Evolutionary conservation across 1,284 basidiomycete genomes (phyloP).

Genomic region (Austroboletus niveus): DNA sequence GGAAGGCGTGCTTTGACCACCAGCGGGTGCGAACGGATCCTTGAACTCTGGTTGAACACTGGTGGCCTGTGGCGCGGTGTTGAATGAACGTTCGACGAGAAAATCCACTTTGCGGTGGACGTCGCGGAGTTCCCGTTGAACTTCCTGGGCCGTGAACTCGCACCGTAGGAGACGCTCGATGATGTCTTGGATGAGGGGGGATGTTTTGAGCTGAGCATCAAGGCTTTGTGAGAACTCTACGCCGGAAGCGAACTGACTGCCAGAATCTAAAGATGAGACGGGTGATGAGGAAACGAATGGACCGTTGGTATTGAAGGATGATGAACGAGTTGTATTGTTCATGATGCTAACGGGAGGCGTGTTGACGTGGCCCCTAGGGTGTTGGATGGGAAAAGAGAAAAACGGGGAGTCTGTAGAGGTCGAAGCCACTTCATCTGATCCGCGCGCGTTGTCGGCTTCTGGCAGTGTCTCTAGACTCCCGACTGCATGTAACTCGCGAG

Average conservation of each 20-base stretch:
- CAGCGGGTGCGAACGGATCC: conserved; percentile 63
- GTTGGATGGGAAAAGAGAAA: conserved; percentile 32
- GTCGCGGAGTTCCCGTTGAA: conserved; percentile 72
- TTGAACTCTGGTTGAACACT: conserved; percentile 65
- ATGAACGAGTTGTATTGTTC: conserved; percentile 26
- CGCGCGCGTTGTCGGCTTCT: conserved; percentile 50
- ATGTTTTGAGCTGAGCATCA: conserved; percentile 70
- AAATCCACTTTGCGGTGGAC: conserved; percentile 75
- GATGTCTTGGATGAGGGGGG: conserved; percentile 73
- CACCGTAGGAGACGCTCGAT: conserved; percentile 71
- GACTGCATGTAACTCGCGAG: conserved; percentile 50
- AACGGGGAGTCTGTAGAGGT: conserved; percentile 36
- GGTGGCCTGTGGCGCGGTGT: conserved; percentile 23
- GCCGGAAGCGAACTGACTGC: conserved; percentile 54
- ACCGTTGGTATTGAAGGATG: conserved; percentile 41
- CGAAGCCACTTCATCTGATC: conserved; percentile 28
- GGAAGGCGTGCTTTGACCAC: conserved; percentile 36
- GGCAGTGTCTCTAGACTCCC: conserved; percentile 52
- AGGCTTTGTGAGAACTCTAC: conserved; percentile 46
- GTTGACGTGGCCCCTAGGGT: conserved; percentile 21
- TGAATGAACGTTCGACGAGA: conserved; percentile 65
- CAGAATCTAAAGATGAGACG: conserved; percentile 73
- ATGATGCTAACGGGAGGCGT: conserved; percentile 32
- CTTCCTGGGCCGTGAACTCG: conserved; percentile 68
- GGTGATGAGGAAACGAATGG: conserved; percentile 64